Evolutionary conservation across 331 rosid genomes (phyloP).

Genomic region (Stylosanthes scabra): DNA sequence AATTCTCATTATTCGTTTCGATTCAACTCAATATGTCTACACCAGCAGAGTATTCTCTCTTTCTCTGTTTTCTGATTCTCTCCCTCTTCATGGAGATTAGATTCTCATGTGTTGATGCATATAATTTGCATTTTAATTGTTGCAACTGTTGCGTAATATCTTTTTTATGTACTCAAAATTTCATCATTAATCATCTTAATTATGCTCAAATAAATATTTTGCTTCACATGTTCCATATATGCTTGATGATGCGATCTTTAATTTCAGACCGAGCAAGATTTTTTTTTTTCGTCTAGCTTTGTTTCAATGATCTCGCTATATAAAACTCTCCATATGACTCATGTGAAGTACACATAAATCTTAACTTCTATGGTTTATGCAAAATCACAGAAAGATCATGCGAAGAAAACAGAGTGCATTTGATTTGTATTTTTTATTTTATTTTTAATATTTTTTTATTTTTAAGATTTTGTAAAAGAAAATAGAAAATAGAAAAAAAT

Average conservation of each 20-base stretch:
- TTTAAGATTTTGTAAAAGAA: too few species aligned
- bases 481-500: too few species aligned
- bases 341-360: too few species aligned
- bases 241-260: too few species aligned
- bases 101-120: background rate
- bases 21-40: constrained; percentile 62
- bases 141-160: background rate
- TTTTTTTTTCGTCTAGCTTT: background rate
- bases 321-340: too few species aligned
- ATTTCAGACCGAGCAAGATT: background rate
- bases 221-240: background rate
- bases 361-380: too few species aligned
- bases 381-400: too few species aligned
- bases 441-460: too few species aligned
- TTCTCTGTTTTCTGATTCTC: constrained; percentile 1
- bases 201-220: constrained; percentile 14
- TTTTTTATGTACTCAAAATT: background rate
- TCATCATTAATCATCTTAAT: constrained; percentile 17
- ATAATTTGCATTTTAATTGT: constrained; percentile 1
- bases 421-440: too few species aligned
- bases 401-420: too few species aligned
- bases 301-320: background rate
- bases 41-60: constrained; percentile 68
- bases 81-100: constrained; percentile 6
- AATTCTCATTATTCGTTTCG: background rate